Evolutionary conservation across 305 asterid genomes (phyloP), one percentile per base, ranked within the genome.

Genomic region (Fraxinus latifolia): DNA sequence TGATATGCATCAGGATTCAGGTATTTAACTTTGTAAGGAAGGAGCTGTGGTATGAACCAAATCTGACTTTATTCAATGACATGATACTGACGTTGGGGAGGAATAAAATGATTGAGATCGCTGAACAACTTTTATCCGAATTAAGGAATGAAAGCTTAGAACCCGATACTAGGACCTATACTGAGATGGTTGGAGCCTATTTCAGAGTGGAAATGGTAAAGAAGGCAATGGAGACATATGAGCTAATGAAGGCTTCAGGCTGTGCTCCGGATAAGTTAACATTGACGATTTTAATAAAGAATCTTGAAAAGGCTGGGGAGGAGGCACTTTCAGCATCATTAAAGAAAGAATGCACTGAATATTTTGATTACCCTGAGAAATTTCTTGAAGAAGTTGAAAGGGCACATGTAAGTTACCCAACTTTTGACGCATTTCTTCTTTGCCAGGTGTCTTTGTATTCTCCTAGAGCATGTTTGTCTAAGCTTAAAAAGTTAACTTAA

Each of bases 121-220:
- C 89, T 31, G 95, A 93, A 82, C 83, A 86, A 17, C 83, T 88
- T 80, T 85, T 91, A 47, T 29, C 82, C 36, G 93, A 90, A 77
- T 42, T 93, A 84, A 85, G 44, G 83, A 86, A 84, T 32, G 95
- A 92, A 83, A 94, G 92, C 50, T 81, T 92, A 76, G 85, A 88
- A 77, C 95, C 92, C 2, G 92, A 93, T 84, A 82, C 91, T 8
- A 86, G 93, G 81, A 89, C 95, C 70, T 92, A 88, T 71, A 89
- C 95, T 27, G 97, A 93, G 86, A 84, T 93, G 84, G 92, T 93
- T 33, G 97, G 97, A 80, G 94, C 92, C 0, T 92, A 93, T 84
- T 93, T 93, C 85, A 85, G 62, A 80, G 95, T 81, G 31, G 90
- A 83, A 82, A 86, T 85, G 94, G 85, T 90, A 77, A 82, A 74